Evolutionary conservation across 2,329 filamentous ascomycete genomes (phyloP).

Genomic region (Pseudogymnoascus sp.): DNA sequence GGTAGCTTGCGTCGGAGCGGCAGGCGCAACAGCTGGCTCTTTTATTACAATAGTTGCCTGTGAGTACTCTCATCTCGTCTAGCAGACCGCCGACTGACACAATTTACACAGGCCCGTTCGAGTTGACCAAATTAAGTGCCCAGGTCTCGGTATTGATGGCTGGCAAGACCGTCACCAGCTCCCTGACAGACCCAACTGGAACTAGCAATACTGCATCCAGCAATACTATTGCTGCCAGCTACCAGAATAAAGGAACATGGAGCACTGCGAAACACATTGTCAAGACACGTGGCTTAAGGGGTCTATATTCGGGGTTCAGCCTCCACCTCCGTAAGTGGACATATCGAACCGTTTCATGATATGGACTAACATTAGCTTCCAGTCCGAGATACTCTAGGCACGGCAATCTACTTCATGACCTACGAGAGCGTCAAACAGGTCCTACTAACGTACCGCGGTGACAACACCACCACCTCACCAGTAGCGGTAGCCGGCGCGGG

Average conservation of each 20-base stretch:
- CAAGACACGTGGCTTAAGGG: slow-evolving; percentile 63
- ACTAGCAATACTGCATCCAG: slow-evolving; percentile 18
- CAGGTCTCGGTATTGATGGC: slow-evolving; percentile 78
- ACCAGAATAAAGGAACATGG: slow-evolving; percentile 71
- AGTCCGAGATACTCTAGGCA: slow-evolving; percentile 80
- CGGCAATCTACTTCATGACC: slow-evolving; percentile 80
- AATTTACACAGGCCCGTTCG: slow-evolving; percentile 59
- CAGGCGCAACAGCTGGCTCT: slow-evolving; percentile 73
- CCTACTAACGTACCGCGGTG: slow-evolving; percentile 66
- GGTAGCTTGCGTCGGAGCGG: slow-evolving; percentile 67
- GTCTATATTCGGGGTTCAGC: slow-evolving; percentile 74
- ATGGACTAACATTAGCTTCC: slow-evolving; percentile 15
- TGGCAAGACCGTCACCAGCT: slow-evolving; percentile 41
- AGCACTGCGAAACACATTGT: slow-evolving; percentile 72
- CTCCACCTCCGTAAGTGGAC: slow-evolving; percentile 64
- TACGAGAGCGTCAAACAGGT: slow-evolving; percentile 84
- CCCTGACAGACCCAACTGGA: slow-evolving; percentile 26
- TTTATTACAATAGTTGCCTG: slow-evolving; percentile 76
- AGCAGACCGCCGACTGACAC: neutral
- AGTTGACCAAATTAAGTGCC: slow-evolving; percentile 82
- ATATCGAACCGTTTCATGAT: slow-evolving; percentile 7
- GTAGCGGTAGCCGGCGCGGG: slow-evolving; percentile 72
- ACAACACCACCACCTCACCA: slow-evolving; percentile 70
- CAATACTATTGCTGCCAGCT: slow-evolving; percentile 52
- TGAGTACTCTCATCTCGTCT: slow-evolving; percentile 31